phyloP scores from a whole-genome alignment of 768 basidiomycete species.

The Pulveroboletus sp. region DNA sequence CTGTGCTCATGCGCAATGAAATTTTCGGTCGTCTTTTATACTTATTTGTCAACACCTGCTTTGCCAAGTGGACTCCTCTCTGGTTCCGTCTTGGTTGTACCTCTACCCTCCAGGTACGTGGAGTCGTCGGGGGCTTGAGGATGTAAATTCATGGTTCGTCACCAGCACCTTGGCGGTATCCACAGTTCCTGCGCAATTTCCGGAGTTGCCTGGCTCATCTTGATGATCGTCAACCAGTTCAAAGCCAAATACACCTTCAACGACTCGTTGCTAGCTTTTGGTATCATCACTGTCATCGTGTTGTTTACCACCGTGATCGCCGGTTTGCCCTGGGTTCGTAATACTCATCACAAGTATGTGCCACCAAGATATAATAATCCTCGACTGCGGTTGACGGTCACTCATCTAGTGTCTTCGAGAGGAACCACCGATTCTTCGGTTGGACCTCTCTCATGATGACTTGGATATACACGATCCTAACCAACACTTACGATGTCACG shows the following conservation, averaged over 20 bases:
- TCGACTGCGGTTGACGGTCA: not conserved
- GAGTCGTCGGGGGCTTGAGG: not conserved
- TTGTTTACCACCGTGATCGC: conserved; percentile 60
- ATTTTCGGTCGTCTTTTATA: conserved; percentile 79
- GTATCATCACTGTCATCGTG: conserved; percentile 54
- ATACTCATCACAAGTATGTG: conserved; percentile 75
- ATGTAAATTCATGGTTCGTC: conserved; percentile 7
- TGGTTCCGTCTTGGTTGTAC: conserved; percentile 72
- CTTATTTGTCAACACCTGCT: conserved; percentile 63
- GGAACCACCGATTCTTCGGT: conserved; percentile 76
- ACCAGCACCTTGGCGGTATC: conserved; percentile 74
- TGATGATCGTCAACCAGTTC: conserved; percentile 59
- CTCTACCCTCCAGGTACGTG: conserved; percentile 60
- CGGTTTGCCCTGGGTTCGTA: conserved; percentile 78
- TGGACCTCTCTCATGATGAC: conserved; percentile 61
- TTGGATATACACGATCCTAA: conserved; percentile 67
- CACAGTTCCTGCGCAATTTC: conserved; percentile 75
- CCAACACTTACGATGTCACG: conserved; percentile 56
- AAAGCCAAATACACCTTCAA: conserved; percentile 46
- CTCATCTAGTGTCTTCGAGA: conserved; percentile 63
- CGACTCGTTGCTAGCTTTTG: conserved; percentile 57
- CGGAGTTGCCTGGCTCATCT: conserved; percentile 66
- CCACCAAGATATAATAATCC: not conserved
- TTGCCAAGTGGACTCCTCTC: conserved; percentile 83
- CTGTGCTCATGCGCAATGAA: conserved; percentile 80